Conservation (phyloP, 2,329 filamentous ascomycete genomes). For the Fusarium brevicatenulatum region DNA sequence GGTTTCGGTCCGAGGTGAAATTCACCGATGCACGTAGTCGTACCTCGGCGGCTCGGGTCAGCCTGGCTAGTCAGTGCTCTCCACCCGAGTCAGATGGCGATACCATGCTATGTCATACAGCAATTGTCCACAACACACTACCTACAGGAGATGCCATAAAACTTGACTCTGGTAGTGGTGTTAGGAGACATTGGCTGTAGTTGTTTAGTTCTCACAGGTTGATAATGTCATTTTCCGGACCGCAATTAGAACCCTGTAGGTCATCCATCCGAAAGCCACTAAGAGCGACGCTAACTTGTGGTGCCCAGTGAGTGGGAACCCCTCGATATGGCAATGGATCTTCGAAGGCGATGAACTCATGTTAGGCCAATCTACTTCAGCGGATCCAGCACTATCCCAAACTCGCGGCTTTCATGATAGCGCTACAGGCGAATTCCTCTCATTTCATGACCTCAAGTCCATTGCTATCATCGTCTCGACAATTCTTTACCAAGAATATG, state of each 20-base stretch:
- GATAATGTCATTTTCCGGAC: not conserved
- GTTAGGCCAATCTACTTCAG: not conserved
- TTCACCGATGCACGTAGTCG: not conserved
- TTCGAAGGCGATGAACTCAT: not conserved
- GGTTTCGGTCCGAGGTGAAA: not conserved
- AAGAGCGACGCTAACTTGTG: fast-evolving
- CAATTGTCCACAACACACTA: too few species aligned
- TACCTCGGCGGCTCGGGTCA: not conserved
- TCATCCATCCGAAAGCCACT: not conserved
- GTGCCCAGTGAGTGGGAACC: not conserved
- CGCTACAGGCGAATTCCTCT: not conserved
- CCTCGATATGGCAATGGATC: not conserved
- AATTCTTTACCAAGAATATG: not conserved
- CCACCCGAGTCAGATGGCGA: not conserved
- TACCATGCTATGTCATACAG: not conserved
- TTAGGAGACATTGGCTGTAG: not conserved
- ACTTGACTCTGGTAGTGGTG: not conserved
- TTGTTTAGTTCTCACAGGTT: not conserved
- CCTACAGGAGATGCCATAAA: not conserved
- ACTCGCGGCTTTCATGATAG: not conserved
- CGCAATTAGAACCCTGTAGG: not conserved
- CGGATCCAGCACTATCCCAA: not conserved
- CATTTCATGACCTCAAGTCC: not conserved
- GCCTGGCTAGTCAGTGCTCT: not conserved
- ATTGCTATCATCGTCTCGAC: not conserved